Base-by-base conservation (phyloP, 495 filamentous ascomycete species). In the Aspergillus kassunensis region DNA sequence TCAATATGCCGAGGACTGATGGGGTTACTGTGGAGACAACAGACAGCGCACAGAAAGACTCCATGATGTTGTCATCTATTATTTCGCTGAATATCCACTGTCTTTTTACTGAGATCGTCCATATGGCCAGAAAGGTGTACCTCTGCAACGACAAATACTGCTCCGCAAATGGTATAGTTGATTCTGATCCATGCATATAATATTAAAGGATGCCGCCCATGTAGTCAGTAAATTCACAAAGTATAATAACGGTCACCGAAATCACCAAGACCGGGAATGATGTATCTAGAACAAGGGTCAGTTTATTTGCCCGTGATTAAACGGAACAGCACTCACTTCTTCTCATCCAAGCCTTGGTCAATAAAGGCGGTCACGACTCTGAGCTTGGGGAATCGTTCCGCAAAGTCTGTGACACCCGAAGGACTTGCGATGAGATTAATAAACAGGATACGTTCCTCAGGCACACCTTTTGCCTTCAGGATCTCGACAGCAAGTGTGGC, bases 221-320 rank as follows among this genome's bases (percentile, higher is more conserved):
- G 21, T 15, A 11, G 18, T 31, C 6, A 19, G 10, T 9, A 13
- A 4, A 29, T n/a, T 62, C 71, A 98, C 65, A 96, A 81, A 29
- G 93, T 97, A 65, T 97, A 98, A 65, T 91, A 98, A 59, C 93
- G 79, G 64, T 98, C 93, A 33, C 93, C 93, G 67, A 98, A 98
- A 67, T 98, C 93, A 40, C 93, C 93, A 13, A 98, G 79, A 4
- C 93, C 93, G 20, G 93, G 93, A 39, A 95, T 83, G 62, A 98
- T 98, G 64, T 97, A 98, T 59, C 93, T 98, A 23, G 45, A 31
- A 23, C 1, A 35, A n/a, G 24, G 15, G 10, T 58, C 31, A 56
- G 49, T 2, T 13, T 24, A 57, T 21, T 11, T 33, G 18, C 46
- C 66, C 11, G 69, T 51, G 51, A 20, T 42, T 21, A 15, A 24